These are phyloP conservation scores for Globisporangium solare DNA, from an alignment of 352 stramenopile species.

Conservation along the genomic window DNA sequence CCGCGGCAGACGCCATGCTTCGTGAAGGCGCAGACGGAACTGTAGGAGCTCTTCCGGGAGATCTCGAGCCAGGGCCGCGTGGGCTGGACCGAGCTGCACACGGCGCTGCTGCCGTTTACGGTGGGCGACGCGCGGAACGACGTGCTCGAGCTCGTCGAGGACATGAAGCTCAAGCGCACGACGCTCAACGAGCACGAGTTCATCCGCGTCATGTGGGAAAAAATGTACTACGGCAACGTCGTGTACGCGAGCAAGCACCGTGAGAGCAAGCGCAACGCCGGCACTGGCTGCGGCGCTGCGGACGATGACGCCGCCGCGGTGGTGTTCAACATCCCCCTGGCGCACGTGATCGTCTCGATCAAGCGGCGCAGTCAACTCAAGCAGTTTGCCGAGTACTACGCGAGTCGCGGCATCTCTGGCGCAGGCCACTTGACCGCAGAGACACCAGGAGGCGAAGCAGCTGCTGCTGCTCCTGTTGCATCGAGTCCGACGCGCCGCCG, in stretches of 20 bases:
- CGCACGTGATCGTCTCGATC: conserved; percentile 68
- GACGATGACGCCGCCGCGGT: conserved; percentile 2
- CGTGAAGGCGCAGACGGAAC: conserved; percentile 40
- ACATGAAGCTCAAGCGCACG: conserved; percentile 33
- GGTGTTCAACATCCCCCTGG: conserved; percentile 50
- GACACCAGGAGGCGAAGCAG: neutral
- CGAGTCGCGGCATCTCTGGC: conserved; percentile 57
- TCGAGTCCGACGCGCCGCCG: neutral
- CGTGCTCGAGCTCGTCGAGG: conserved; percentile 45
- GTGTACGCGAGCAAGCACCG: conserved; percentile 23
- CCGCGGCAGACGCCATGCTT: conserved; percentile 37
- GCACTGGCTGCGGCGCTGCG: neutral
- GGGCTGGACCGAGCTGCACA: conserved; percentile 35
- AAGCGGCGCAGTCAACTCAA: conserved; percentile 60
- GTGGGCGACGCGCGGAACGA: conserved; percentile 51
- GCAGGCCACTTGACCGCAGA: conserved; percentile 34
- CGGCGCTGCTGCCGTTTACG: conserved; percentile 46
- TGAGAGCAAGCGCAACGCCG: neutral
- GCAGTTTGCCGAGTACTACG: conserved; percentile 69
- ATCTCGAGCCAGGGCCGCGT: conserved; percentile 48
- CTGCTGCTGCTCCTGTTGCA: neutral
- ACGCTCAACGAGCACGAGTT: conserved; percentile 60
- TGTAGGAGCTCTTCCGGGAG: conserved; percentile 57
- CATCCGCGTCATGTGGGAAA: conserved; percentile 54
- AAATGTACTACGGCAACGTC: conserved; percentile 56